Percentiles rank a stretch among this genome's conserved stretches.
phyloP scores from a whole-genome alignment of 2,329 filamentous ascomycete species.

The Sordariomycetes sp. region DNA sequence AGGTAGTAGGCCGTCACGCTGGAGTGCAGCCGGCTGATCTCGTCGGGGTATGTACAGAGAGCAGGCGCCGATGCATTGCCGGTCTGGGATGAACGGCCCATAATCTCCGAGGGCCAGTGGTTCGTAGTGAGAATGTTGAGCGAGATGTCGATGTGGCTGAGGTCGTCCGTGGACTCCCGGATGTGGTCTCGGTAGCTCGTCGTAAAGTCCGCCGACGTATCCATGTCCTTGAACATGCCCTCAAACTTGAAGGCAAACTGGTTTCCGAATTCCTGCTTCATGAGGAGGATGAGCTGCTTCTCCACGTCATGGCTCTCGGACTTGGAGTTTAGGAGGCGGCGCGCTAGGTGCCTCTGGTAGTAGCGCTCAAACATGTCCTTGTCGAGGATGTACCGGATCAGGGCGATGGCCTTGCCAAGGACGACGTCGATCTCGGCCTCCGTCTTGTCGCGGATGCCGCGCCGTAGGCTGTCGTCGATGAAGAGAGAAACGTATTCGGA shows the following conservation, averaged over 20 bases:
- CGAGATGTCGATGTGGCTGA: constrained; percentile 54
- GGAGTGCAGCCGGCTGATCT: constrained; percentile 62
- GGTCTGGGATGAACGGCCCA: constrained; percentile 39
- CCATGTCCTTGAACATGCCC: constrained; percentile 96
- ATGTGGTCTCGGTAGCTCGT: constrained; percentile 61
- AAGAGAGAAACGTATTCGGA: constrained; percentile 93
- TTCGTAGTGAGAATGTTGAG: constrained; percentile 85
- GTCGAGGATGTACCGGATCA: constrained; percentile 80
- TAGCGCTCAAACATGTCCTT: constrained; percentile 94
- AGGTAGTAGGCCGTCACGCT: constrained; percentile 86
- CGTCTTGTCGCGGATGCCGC: constrained; percentile 84
- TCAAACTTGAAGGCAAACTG: constrained; percentile 89
- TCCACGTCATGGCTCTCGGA: constrained; percentile 86
- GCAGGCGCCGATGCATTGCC: constrained; percentile 12
- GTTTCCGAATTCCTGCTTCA: constrained; percentile 94
- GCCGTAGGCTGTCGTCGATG: constrained; percentile 92
- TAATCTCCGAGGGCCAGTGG: constrained; percentile 86
- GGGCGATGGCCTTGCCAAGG: constrained; percentile 76
- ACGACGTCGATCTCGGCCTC: constrained; percentile 75
- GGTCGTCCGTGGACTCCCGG: constrained; percentile 29
- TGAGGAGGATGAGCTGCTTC: constrained; percentile 87
- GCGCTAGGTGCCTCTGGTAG: constrained; percentile 93
- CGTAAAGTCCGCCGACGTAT: constrained; percentile 72
- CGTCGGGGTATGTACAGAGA: constrained; percentile 59
- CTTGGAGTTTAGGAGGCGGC: constrained; percentile 75